Conservation (phyloP, 2,329 filamentous ascomycete species). For the Penicillium oxalicum region DNA sequence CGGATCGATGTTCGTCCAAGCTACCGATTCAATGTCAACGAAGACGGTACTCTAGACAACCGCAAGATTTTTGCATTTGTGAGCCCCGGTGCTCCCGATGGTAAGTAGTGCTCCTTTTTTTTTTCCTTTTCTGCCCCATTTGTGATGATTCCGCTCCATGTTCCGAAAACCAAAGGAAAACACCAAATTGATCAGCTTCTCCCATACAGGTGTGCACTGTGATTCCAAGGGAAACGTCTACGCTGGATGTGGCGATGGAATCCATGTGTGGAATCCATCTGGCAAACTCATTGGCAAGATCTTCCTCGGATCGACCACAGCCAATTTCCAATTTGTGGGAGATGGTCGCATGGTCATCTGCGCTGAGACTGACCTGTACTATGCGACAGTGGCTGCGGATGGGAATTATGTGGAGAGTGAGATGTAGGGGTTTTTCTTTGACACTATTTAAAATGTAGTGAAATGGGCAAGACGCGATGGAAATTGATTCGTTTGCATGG, state of each 20-base stretch:
- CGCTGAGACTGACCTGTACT: slow-evolving; percentile 16
- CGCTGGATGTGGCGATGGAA: slow-evolving; percentile 49
- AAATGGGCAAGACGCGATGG: too few species aligned
- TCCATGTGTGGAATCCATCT: slow-evolving; percentile 48
- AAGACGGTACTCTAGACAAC: not conserved
- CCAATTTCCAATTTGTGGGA: slow-evolving; percentile 47
- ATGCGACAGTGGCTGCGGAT: slow-evolving; percentile 14
- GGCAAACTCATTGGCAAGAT: slow-evolving; percentile 54
- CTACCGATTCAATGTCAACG: not conserved
- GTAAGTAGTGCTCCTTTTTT: not conserved
- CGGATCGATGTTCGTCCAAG: not conserved
- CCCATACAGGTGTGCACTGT: slow-evolving; percentile 39
- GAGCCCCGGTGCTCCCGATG: not conserved
- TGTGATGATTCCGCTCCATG: too few species aligned
- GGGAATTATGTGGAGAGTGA: slow-evolving; percentile 14
- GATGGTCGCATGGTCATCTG: slow-evolving; percentile 17
- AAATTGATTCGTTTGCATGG: not conserved
- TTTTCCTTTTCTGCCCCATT: too few species aligned
- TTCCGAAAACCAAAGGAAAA: too few species aligned
- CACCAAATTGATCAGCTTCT: not conserved
- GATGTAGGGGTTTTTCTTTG: slow-evolving; percentile 2
- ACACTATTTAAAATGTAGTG: not conserved
- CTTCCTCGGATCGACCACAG: slow-evolving; percentile 23
- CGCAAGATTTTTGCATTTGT: slow-evolving; percentile 1
- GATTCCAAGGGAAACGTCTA: slow-evolving; percentile 53